phyloP scores from a whole-genome alignment of 2,329 filamentous ascomycete genomes.

The Rutstroemia sp. region DNA sequence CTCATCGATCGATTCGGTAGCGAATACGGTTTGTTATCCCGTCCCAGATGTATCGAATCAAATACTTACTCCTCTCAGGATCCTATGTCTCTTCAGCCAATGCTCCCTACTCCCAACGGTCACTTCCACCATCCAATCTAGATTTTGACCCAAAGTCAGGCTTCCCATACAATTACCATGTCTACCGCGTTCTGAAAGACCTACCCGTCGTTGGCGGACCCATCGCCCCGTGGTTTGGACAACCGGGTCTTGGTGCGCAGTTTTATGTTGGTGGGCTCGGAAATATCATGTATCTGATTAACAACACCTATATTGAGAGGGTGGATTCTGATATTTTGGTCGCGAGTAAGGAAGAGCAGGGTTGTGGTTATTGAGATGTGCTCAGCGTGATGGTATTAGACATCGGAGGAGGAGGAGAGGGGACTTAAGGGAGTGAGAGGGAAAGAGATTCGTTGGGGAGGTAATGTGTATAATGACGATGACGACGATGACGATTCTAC shows the following conservation, averaged over 20 bases:
- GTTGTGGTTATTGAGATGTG: not conserved
- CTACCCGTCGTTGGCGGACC: not conserved
- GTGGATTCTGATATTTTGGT: constrained; percentile 1
- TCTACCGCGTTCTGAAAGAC: not conserved
- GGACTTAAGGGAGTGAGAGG: too few species aligned
- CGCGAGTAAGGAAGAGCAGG: not conserved
- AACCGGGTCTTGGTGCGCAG: constrained; percentile 5
- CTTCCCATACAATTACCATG: constrained; percentile 3
- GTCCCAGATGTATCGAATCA: not conserved
- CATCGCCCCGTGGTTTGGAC: constrained; percentile 7
- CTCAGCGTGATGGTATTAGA: too few species aligned
- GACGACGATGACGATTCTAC: too few species aligned
- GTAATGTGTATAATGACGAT: too few species aligned
- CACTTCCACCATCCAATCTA: constrained; percentile 1
- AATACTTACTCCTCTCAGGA: not conserved
- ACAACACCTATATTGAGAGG: not conserved
- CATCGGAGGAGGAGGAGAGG: too few species aligned
- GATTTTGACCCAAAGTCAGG: not conserved
- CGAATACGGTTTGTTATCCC: constrained; percentile 1
- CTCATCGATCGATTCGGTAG: constrained; percentile 5
- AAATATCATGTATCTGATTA: not conserved
- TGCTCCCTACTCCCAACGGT: not conserved
- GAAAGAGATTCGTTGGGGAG: too few species aligned
- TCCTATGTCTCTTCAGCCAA: not conserved
- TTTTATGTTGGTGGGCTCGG: not conserved